phyloP scores from a whole-genome alignment of 202 grass and related monocot species.

The Sporobolus alterniflorus region DNA sequence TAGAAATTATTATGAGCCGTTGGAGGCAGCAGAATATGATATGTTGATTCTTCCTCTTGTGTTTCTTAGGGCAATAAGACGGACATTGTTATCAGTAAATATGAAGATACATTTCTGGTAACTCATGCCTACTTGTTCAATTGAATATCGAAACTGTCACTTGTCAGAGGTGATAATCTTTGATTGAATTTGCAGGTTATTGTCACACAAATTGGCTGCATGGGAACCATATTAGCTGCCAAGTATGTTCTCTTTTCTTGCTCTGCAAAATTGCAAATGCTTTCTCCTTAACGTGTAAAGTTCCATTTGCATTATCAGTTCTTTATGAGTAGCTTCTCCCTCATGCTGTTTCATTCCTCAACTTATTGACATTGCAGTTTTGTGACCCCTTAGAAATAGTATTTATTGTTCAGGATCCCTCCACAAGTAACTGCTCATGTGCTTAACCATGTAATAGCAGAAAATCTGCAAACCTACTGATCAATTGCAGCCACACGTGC shows the following conservation, averaged over 20 bases:
- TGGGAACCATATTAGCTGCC: constrained; percentile 89
- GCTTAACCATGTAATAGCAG: too few species aligned
- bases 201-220: constrained; percentile 93
- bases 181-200: constrained; percentile 61
- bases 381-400: too few species aligned
- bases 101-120: constrained; percentile 82
- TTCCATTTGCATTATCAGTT: constrained; percentile 5
- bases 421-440: too few species aligned
- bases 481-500: too few species aligned
- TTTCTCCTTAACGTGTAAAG: constrained; percentile 13
- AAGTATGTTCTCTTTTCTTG: constrained; percentile 53
- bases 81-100: constrained; percentile 80
- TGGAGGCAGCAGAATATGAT: not conserved
- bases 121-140: constrained; percentile 12
- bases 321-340: not conserved
- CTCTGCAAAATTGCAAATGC: not conserved
- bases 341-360: not conserved
- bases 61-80: constrained; percentile 79
- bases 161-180: constrained; percentile 33
- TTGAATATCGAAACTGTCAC: not conserved
- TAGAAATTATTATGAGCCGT: not conserved
- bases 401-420: too few species aligned
- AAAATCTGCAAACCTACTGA: too few species aligned
- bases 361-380: too few species aligned
- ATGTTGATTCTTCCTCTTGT: constrained; percentile 4